phyloP scores from a whole-genome alignment of 2,329 filamentous ascomycete genomes.

The Berkeleyomyces basicola region DNA sequence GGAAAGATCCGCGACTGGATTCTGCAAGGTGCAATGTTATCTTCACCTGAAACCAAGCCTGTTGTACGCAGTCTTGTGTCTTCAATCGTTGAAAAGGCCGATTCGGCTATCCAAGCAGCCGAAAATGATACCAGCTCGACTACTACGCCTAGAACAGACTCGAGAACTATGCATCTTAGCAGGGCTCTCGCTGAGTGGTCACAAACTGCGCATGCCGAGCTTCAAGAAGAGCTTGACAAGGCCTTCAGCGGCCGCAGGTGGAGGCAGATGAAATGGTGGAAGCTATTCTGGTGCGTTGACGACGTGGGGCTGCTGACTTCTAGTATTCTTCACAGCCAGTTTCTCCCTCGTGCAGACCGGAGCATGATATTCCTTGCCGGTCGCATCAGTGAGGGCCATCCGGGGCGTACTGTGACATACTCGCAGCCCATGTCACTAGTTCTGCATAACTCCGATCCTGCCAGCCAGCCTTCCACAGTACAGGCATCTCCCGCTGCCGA shows the following conservation, averaged over 20 bases:
- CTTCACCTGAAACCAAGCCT: constrained; percentile 38
- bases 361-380: constrained; percentile 72
- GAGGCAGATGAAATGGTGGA: constrained; percentile 81
- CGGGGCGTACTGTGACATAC: constrained; percentile 19
- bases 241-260: constrained; percentile 64
- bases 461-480: not conserved
- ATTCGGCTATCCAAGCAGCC: constrained; percentile 33
- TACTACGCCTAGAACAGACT: constrained; percentile 21
- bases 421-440: constrained; percentile 22
- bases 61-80: constrained; percentile 49
- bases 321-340: constrained; percentile 60
- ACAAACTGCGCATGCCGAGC: constrained; percentile 62
- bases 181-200: constrained; percentile 58
- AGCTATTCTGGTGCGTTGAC: constrained; percentile 86
- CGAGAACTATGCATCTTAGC: constrained; percentile 21
- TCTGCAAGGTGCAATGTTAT: constrained; percentile 25
- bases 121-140: constrained; percentile 25
- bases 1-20: constrained; percentile 52
- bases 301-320: constrained; percentile 72
- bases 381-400: constrained; percentile 40
- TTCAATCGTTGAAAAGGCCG: constrained; percentile 44
- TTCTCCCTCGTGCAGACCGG: constrained; percentile 63
- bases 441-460: not conserved
- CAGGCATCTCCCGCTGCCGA: not conserved
- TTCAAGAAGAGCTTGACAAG: constrained; percentile 61